A percentile compares a stretch with the other conserved stretches of the same genome.
Conservation (phyloP, 2,329 filamentous ascomycete species). For the Tolypocladium pustulatum region DNA sequence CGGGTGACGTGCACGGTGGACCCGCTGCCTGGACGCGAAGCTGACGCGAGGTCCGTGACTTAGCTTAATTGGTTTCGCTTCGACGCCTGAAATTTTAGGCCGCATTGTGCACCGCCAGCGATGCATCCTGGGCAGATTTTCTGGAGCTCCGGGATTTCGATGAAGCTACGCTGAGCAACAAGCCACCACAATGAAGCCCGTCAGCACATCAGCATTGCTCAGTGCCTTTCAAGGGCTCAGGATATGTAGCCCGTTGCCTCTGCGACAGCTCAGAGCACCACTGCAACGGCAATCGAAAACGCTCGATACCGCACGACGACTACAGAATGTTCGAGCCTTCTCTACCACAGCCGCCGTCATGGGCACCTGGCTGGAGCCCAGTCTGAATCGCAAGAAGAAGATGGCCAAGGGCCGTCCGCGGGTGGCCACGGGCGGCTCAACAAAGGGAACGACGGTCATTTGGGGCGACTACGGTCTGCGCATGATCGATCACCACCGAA, state of each 20-base stretch:
- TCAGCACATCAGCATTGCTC: constrained; percentile 32
- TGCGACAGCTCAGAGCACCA: constrained; percentile 26
- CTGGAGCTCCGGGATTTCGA: constrained; percentile 15
- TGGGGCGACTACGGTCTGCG: constrained; percentile 95
- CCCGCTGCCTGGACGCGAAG: constrained; percentile 27
- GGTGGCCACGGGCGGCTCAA: constrained; percentile 82
- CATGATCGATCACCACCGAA: constrained; percentile 85
- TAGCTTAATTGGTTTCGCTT: constrained; percentile 17
- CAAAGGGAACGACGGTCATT: constrained; percentile 85
- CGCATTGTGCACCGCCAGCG: constrained; percentile 2
- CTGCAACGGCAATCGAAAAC: constrained; percentile 16
- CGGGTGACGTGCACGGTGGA: constrained; percentile 22
- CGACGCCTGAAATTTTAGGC: constrained; percentile 15
- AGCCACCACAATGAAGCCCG: constrained; percentile 34
- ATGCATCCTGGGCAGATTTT: constrained; percentile 19
- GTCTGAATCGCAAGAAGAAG: constrained; percentile 63
- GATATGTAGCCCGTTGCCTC: constrained; percentile 28
- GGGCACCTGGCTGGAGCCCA: constrained; percentile 76
- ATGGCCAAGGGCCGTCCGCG: constrained; percentile 87
- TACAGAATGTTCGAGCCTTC: constrained; percentile 52
- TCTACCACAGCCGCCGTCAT: constrained; percentile 52
- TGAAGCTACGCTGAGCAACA: constrained; percentile 5
- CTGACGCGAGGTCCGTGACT: constrained; percentile 34
- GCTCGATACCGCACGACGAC: constrained; percentile 20
- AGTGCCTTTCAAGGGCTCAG: constrained; percentile 41